Conservation (phyloP, 2,329 filamentous ascomycete species). For the Blumeria graminis region DNA sequence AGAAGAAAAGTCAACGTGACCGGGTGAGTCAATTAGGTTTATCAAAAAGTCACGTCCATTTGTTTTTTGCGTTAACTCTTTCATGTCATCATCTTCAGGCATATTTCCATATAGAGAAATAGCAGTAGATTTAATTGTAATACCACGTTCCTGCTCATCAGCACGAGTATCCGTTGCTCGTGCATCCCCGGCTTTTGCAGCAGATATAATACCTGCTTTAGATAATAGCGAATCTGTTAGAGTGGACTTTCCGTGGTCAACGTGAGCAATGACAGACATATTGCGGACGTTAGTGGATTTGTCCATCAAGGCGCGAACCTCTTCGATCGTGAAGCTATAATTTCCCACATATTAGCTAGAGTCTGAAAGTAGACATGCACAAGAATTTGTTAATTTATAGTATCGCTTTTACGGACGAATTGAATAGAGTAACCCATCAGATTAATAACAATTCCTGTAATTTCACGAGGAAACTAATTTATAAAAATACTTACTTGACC, state of each 20-base stretch:
- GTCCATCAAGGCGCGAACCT: slow-evolving; percentile 62
- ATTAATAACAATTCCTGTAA: background rate
- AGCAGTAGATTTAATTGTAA: slow-evolving; percentile 99
- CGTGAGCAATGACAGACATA: slow-evolving; percentile 99
- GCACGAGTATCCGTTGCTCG: slow-evolving; percentile 92
- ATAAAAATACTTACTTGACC: slow-evolving; percentile 69
- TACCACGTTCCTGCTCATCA: slow-evolving; percentile 98
- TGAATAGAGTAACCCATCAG: background rate
- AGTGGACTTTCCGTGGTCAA: slow-evolving; percentile 99
- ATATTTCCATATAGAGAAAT: slow-evolving; percentile 92
- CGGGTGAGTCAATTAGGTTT: slow-evolving; percentile 99
- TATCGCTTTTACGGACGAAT: background rate
- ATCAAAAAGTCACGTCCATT: slow-evolving; percentile 95
- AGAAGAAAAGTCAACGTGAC: slow-evolving; percentile 99
- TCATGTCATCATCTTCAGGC: slow-evolving; percentile 59
- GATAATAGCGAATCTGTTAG: slow-evolving; percentile 97
- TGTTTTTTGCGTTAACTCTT: slow-evolving; percentile 80
- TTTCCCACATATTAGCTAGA: slow-evolving; percentile 1
- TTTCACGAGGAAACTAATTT: background rate
- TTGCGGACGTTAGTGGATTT: slow-evolving; percentile 60
- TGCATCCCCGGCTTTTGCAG: slow-evolving; percentile 85
- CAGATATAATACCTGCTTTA: slow-evolving; percentile 98
- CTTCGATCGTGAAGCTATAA: slow-evolving; percentile 78
- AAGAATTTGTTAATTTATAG: slow-evolving; percentile 6
- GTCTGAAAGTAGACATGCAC: slow-evolving; percentile 23